Base-by-base conservation (phyloP, 1,284 basidiomycete genomes). In the Ganoderma sinense region DNA sequence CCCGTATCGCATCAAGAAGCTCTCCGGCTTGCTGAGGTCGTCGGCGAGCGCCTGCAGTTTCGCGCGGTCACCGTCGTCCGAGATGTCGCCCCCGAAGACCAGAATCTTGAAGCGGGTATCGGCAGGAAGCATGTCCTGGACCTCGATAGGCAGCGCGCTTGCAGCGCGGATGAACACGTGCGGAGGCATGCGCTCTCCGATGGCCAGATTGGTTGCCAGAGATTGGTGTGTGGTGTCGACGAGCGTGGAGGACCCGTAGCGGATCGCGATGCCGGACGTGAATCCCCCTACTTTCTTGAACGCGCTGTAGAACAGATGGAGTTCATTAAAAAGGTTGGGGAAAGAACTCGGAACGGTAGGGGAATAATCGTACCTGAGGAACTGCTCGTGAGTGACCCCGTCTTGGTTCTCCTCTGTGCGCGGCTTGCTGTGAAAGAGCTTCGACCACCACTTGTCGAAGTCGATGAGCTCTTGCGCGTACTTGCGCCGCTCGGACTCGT, bases 401-500 rank as follows among this genome's bases (percentile, higher is more conserved):
- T 89, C 86, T 45, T 84, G 77, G 75, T 87, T 84, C 0, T 85
- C 82, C 45, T 84, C 82, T 13, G 88, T 88, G 43, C 85, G 83
- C 10, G 92, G 90, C 80, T 94, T 94, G 58, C 89, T 90, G 20
- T 92, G 93, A 79, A 95, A 94, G 26, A 96, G 81, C 11, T 86
- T 84, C 1, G 92, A 86, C 77, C 91, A 94, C 73, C 91, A 82
- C 78, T 89, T 89, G 79, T 96, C 94, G 75, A 95, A 95, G 68
- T 87, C 79, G 75, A 96, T 96, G 65, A 97, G 84, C 73, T 95
- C 92, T 78, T 92, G 88, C 0, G 92, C 94, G 72, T 91, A 94
- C 78, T 89, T 87, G 62, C 88, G 85, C 39, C 94, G 85, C 76
- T 95, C 94, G 48, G 85, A 78, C 75, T 94, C 91, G 76, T 95